Conservation (phyloP, 1,139 yeast species). For the Candida albicans region DNA sequence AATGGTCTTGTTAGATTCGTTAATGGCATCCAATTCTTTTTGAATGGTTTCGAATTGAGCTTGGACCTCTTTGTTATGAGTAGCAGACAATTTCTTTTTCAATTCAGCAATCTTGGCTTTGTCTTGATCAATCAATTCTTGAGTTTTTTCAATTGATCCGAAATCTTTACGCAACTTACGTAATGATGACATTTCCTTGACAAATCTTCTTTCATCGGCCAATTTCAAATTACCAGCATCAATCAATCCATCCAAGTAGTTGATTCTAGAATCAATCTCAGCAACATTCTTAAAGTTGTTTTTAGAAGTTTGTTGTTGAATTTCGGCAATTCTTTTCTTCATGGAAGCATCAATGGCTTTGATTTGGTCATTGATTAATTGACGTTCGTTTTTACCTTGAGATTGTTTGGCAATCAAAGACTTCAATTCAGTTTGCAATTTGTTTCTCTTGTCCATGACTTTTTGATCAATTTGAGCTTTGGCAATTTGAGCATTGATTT, state of each 20-base stretch:
- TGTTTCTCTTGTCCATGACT: conserved; percentile 56
- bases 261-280: conserved; percentile 77
- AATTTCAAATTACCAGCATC: conserved; percentile 81
- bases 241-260: conserved; percentile 68
- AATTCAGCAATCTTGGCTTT: conserved; percentile 74
- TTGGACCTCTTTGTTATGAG: conserved; percentile 66
- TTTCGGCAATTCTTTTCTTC: conserved; percentile 76
- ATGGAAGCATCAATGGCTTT: conserved; percentile 67
- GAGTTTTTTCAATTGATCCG: conserved; percentile 69
- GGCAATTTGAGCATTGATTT: conserved; percentile 45
- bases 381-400: conserved; percentile 69
- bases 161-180: conserved; percentile 83
- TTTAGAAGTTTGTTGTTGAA: conserved; percentile 70
- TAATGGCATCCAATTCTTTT: conserved; percentile 60
- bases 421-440: conserved; percentile 64
- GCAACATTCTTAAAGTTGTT: conserved; percentile 68
- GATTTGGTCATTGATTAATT: conserved; percentile 67
- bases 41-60: conserved; percentile 62
- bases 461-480: conserved; percentile 43
- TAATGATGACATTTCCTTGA: conserved; percentile 83
- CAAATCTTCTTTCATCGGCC: conserved; percentile 85
- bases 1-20: conserved; percentile 59
- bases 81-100: conserved; percentile 62
- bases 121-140: conserved; percentile 78
- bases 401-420: conserved; percentile 67